Base-by-base conservation (phyloP, 805 yeast species). In the Hanseniaspora guilliermondii region DNA sequence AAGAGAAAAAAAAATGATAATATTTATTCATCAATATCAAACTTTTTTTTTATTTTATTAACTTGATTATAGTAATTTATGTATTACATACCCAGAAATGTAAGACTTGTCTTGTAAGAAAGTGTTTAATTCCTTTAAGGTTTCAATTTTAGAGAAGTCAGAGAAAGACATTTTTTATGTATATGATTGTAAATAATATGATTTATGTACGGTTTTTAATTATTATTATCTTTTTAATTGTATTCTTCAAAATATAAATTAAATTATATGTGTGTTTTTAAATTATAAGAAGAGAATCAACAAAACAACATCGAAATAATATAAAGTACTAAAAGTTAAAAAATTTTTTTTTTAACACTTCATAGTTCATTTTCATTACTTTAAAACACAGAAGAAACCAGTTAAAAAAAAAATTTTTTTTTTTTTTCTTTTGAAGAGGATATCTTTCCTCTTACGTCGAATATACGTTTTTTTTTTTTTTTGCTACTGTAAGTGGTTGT, bases 71-170 rank as follows among this genome's bases (percentile, higher is more conserved):
- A 11, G 33, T 30, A 14, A 30, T 30, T 30, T 30, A 6, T 30
- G 14, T 16, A 17, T 52, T 52, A 85, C 95, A 73, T 84, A 87
- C 95, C 96, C 96, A 73, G 86, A 89, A 66, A 89, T 71, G 87
- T 88, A 89, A 64, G 95, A 86, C 80, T 87, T 85, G 76, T 85
- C 91, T 73, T 85, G 87, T 73, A 89, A 82, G 79, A 78, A 80
- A 65, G 78, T 78, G 85, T 89, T 82, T 71, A 89, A 82, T 70
- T 86, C 70, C 65, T 78, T 68, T 66, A 83, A 71, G 65, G 86
- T 75, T 71, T 83, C 88, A 67, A 79, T 76, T 73, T 82, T 83
- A 62, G 91, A 79, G 79, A 83, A 84, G 71, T 84, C 88, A 58
- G 87, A 70, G 78, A 77, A 83, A 68, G 89, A 80, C 89, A 84